These are phyloP conservation scores for Komagataea norvegica DNA, from an alignment of 1,139 yeast genomes.

Conservation along the genomic window DNA sequence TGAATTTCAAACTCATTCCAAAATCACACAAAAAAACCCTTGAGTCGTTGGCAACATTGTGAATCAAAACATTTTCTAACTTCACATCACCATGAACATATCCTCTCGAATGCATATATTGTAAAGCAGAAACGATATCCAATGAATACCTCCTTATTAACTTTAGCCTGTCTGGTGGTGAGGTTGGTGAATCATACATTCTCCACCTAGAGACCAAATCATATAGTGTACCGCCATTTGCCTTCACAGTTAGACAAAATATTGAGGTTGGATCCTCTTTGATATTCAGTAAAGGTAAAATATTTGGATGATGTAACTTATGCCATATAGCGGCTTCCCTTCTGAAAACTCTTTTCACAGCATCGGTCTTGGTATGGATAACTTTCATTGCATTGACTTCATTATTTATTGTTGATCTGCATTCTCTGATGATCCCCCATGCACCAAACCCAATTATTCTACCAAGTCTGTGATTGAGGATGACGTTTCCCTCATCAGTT, in stretches of 20 bases:
- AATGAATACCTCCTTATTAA: slow-evolving; percentile 35
- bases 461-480: slow-evolving; percentile 60
- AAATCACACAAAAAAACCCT: slow-evolving; percentile 69
- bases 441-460: slow-evolving; percentile 88
- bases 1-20: slow-evolving; percentile 59
- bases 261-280: slow-evolving; percentile 59
- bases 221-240: slow-evolving; percentile 79
- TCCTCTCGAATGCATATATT: slow-evolving; percentile 66
- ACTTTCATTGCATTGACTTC: slow-evolving; percentile 69
- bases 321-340: slow-evolving; percentile 78
- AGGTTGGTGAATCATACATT: slow-evolving; percentile 29
- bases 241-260: slow-evolving; percentile 67
- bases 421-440: slow-evolving; percentile 86
- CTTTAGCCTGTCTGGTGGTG: slow-evolving; percentile 29
- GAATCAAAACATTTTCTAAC: slow-evolving; percentile 75
- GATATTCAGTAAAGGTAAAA: slow-evolving; percentile 58
- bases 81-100: slow-evolving; percentile 88
- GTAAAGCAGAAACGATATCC: slow-evolving; percentile 59
- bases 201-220: slow-evolving; percentile 74
- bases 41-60: slow-evolving; percentile 32
- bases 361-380: slow-evolving; percentile 48
- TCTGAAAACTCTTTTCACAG: slow-evolving; percentile 48
- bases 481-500: slow-evolving; percentile 58
- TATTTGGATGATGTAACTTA: slow-evolving; percentile 55
- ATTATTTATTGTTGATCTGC: slow-evolving; percentile 37